Evolutionary conservation across 179 eudicot genomes (phyloP), one percentile per base, ranked within the genome.

Genomic region (Patellifolia procumbens): DNA sequence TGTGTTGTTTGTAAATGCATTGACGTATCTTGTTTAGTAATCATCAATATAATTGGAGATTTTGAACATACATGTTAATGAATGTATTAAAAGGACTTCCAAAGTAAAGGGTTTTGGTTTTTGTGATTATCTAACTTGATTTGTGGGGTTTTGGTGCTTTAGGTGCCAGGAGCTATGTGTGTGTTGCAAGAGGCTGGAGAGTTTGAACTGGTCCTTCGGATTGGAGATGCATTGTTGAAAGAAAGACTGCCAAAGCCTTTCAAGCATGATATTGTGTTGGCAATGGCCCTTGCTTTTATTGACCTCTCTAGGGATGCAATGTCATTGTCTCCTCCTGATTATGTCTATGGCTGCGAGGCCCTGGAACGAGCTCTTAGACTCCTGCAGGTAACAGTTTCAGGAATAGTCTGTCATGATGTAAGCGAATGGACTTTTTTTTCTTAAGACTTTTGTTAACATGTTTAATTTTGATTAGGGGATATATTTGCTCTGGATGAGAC

Each of bases 81-180:
- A n/a, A n/a, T 16, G 51, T 29, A 17, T 7, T 34, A 29, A 45
- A 37, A 11, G 26, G 26, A 22, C 3, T 15, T 35, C 66, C 39
- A 37, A 20, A 43, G 53, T 12, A 60, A 31, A 56, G 70, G 77
- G 49, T 64, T 53, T 31, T 39, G n/a, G 31, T 7, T 53, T 5
- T 53, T 43, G n/a, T 78, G 73, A n/a, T 34, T 37, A 9, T 60
- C 16, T 74, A 17, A 13, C 65, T n/a, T 53, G 45, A 42, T 53
- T 67, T 59, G 51, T 73, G 20, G 24, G 34, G 6, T 34, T 53
- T 65, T 63, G 82, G 60, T 77, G 73, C 68, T 82, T 64, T 72
- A 95, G 99, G 98, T 95, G 68, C 92, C 99, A 26, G 99, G 98
- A 82, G 98, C 99, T 22, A 68, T 95, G 79, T 91, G 94, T 83